A percentile compares a stretch with the other conserved stretches of the same genome.
phyloP scores from a whole-genome alignment of 306 rosid species.

The Sesbania bispinosa region DNA sequence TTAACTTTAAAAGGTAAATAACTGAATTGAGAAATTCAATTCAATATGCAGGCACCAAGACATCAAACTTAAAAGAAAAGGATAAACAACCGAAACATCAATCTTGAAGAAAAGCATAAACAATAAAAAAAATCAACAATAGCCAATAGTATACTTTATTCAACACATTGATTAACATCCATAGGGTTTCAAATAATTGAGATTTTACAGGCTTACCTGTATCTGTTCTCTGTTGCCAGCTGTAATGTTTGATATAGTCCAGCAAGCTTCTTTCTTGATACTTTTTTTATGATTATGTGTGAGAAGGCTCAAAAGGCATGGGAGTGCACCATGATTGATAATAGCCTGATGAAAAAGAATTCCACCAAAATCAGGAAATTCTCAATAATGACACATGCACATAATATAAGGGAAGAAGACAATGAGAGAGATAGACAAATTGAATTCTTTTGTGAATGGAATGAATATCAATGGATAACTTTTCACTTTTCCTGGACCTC shows the following conservation, averaged over 20 bases:
- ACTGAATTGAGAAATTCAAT: neutral
- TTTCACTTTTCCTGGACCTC: too few species aligned
- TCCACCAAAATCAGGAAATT: slow-evolving; percentile 17
- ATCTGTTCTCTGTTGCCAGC: slow-evolving; percentile 89
- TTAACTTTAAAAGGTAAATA: neutral
- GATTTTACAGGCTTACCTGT: slow-evolving; percentile 68
- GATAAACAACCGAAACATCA: too few species aligned
- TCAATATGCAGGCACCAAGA: neutral
- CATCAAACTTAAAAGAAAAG: neutral
- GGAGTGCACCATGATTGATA: slow-evolving; percentile 72
- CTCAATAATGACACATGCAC: neutral
- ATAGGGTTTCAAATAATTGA: neutral
- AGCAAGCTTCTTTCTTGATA: slow-evolving; percentile 94
- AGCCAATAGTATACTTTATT: neutral
- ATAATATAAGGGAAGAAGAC: neutral
- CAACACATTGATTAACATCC: neutral
- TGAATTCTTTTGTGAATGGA: too few species aligned
- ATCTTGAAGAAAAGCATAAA: neutral
- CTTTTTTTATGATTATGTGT: slow-evolving; percentile 82
- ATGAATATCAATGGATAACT: too few species aligned
- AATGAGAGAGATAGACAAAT: too few species aligned
- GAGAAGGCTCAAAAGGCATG: slow-evolving; percentile 78
- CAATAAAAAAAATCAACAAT: neutral
- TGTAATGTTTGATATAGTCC: slow-evolving; percentile 93
- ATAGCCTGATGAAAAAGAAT: slow-evolving; percentile 47